These are phyloP conservation scores for Fusarium succisae DNA, from an alignment of 2,329 filamentous ascomycete species.

Conservation along the genomic window DNA sequence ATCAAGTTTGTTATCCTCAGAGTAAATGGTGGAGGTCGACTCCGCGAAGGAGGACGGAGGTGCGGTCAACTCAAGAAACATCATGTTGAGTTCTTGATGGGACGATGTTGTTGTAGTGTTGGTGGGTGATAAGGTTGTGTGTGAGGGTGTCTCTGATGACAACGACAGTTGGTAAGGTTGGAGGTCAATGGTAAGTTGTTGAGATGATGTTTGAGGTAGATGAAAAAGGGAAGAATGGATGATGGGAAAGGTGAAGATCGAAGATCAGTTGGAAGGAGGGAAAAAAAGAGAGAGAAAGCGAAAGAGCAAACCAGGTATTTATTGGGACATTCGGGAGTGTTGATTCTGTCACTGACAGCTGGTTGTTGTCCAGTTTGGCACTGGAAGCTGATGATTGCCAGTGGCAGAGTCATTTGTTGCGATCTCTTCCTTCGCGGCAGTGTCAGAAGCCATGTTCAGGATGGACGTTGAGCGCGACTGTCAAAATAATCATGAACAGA, in stretches of 20 bases:
- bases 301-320: background rate
- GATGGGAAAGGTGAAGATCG: background rate
- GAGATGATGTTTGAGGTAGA: background rate
- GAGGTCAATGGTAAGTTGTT: background rate
- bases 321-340: background rate
- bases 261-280: background rate
- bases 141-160: background rate
- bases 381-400: background rate
- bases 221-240: background rate
- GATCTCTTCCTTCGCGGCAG: accelerated
- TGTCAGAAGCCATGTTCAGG: background rate
- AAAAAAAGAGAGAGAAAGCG: background rate
- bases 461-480: too few relatives aligned
- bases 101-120: background rate
- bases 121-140: too few relatives aligned
- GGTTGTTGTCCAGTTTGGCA: background rate
- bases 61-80: background rate
- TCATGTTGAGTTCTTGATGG: background rate
- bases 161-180: too few relatives aligned
- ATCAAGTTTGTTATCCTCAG: background rate
- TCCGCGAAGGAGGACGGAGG: background rate
- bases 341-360: background rate
- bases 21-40: background rate
- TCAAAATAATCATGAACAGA: background rate
- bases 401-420: background rate